These are phyloP conservation scores for Musa beccarii DNA, from an alignment of 176 grass and related monocot species.

Conservation along the genomic window DNA sequence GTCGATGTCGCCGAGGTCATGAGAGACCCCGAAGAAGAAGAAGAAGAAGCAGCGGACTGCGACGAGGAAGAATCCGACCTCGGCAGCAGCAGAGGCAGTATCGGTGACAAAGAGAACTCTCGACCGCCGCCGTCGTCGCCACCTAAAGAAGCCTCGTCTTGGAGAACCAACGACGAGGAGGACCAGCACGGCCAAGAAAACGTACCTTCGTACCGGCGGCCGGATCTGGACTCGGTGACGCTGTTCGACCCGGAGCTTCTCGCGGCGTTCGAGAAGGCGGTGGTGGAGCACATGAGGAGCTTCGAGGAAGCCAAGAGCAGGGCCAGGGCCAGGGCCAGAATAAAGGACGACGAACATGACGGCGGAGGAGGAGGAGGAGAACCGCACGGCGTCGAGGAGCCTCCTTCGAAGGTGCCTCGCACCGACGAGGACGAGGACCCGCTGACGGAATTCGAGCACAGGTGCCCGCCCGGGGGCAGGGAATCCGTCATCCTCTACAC, in stretches of 20 bases:
- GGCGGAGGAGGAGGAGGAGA: neutral
- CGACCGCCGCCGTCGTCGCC: slow-evolving; percentile 28
- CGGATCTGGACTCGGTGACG: slow-evolving; percentile 47
- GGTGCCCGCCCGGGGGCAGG: slow-evolving; percentile 51
- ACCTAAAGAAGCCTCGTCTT: neutral
- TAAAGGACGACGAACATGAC: neutral
- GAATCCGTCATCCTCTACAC: slow-evolving; percentile 62
- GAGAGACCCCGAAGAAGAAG: slow-evolving; percentile 1
- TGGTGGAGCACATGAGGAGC: slow-evolving; percentile 38
- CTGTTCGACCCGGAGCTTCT: slow-evolving; percentile 92
- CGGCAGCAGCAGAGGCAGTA: neutral
- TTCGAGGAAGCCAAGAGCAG: slow-evolving; percentile 27
- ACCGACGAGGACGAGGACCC: slow-evolving; percentile 22
- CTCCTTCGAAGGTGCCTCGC: slow-evolving; percentile 22
- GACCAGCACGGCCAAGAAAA: neutral
- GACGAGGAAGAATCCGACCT: neutral
- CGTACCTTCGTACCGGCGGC: slow-evolving; percentile 31
- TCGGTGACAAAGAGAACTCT: slow-evolving; percentile 49
- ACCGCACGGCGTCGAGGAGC: neutral
- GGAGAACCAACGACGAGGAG: slow-evolving; percentile 30
- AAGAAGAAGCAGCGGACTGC: slow-evolving; percentile 1
- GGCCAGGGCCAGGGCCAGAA: slow-evolving; percentile 7
- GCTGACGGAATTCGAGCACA: slow-evolving; percentile 32
- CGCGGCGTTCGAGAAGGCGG: slow-evolving; percentile 58
- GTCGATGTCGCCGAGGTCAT: neutral